Conservation (phyloP, 352 stramenopile genomes). For the Phytophthora tentaculata region DNA sequence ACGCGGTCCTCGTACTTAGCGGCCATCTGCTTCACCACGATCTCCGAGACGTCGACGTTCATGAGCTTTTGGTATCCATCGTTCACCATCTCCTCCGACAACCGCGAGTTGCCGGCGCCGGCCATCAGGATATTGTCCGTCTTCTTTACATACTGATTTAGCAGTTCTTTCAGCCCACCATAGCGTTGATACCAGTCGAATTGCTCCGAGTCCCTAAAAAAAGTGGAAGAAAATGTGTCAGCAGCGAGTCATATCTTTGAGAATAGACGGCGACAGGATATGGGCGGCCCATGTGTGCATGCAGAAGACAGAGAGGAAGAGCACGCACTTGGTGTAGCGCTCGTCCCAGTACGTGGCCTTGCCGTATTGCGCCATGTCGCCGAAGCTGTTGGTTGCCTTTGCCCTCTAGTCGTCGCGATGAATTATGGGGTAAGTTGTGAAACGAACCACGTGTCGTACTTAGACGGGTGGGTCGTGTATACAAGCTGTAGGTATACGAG, state of each 20-base stretch:
- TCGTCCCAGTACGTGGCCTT: constrained; percentile 95
- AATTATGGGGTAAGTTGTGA: background rate
- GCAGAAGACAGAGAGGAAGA: background rate
- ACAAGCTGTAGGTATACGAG: background rate
- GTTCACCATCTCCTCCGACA: constrained; percentile 97
- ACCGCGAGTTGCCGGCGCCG: constrained; percentile 92
- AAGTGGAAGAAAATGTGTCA: background rate
- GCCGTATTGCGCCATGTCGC: constrained; percentile 88
- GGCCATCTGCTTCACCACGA: constrained; percentile 95
- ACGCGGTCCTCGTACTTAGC: constrained; percentile 93
- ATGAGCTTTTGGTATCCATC: constrained; percentile 95
- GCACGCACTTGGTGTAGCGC: constrained; percentile 92
- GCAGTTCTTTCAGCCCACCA: constrained; percentile 88
- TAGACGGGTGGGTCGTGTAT: background rate
- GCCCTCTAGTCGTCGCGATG: constrained; percentile 5
- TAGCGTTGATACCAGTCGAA: constrained; percentile 96
- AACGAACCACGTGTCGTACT: constrained; percentile 12
- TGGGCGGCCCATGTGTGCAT: background rate
- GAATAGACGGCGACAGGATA: background rate
- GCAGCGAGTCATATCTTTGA: constrained; percentile 1
- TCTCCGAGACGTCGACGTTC: constrained; percentile 96
- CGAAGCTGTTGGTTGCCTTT: background rate
- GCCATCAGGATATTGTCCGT: constrained; percentile 94
- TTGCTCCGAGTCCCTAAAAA: constrained; percentile 88
- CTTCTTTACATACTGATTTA: constrained; percentile 95